Evolutionary conservation across 169 alveolate genomes (phyloP), one percentile per base, ranked within the genome.

Genomic region (Eimeria sp.): DNA sequence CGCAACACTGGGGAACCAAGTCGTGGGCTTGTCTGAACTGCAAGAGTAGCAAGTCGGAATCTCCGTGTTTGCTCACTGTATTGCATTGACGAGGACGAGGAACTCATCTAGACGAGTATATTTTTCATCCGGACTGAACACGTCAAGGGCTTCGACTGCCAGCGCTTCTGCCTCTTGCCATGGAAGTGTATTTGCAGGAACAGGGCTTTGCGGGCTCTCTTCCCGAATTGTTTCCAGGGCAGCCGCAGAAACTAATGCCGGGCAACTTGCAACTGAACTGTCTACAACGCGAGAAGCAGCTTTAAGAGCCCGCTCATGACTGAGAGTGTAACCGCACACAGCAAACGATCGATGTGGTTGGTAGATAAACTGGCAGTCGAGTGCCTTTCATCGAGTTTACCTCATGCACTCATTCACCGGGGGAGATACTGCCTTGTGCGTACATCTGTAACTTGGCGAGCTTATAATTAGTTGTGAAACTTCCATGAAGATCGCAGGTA

Each of bases 31-130:
- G 54, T 71, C 80, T 37, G 54, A 33, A 71, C 54, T 13, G n/a
- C 80, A 37, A 37, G 54, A 25, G 54, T 33, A 4, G 54, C 80
- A 71, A 6, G 33, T 27, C 80, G 25, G 54, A 71, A 11, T 71
- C 64, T 40, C 4, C 33, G 71, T 40, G 91, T 66, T 56, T 60
- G 40, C 91, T 85, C 78, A 85, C 91, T 85, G 91, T n/a, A 60
- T 85, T 58, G 78, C 71, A 18, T 58, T 56, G 64, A 85, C 76
- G 71, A 85, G 91, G 37, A 40, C 71, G 52, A 85, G 58, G 62
- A 85, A 85, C 76, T 85, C 91, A 30, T 85, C 91, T 62, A 58
- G 30, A n/a, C 91, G 91, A 30, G 91, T 85, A 78, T 85, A 58
- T 64, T 25, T 85, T 40, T 58, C 91, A 56, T 85, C 91, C 30